These are phyloP conservation scores for Cubamyces sp. DNA, from an alignment of 768 basidiomycete genomes.

Conservation along the genomic window DNA sequence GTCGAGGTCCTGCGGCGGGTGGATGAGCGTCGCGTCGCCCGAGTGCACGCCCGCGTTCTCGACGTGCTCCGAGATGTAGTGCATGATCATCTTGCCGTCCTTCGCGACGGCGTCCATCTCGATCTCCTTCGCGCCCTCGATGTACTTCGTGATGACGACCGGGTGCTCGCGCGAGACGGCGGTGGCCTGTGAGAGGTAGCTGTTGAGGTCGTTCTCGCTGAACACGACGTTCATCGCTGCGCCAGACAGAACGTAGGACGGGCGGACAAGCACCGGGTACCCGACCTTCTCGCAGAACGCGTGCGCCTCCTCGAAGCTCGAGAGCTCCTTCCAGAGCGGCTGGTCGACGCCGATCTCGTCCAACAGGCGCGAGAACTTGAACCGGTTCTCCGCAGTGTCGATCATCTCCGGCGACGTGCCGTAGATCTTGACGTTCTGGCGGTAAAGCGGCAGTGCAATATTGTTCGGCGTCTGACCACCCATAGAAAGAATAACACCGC, in stretches of 20 bases:
- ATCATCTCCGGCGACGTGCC: conserved; percentile 99
- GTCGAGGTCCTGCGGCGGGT: conserved; percentile 97
- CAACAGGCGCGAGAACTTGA: conserved; percentile 97
- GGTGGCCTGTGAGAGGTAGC: conserved; percentile 92
- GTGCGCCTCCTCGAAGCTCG: conserved; percentile 85
- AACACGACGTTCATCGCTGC: conserved; percentile 99
- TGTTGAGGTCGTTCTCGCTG: conserved; percentile 85
- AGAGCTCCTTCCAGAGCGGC: conserved; percentile 95
- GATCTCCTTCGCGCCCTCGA: conserved; percentile 99
- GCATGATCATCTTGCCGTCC: conserved; percentile 98
- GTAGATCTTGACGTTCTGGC: conserved; percentile 98
- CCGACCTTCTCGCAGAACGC: conserved; percentile 92
- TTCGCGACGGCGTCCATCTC: conserved; percentile 99
- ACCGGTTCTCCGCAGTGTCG: conserved; percentile 97
- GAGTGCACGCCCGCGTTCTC: conserved; percentile 99
- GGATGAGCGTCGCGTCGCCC: conserved; percentile 96
- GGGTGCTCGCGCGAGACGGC: conserved; percentile 96
- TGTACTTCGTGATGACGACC: conserved; percentile 98
- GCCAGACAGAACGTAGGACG: conserved; percentile 98
- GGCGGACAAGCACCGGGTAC: conserved; percentile 95
- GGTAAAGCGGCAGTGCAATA: conserved; percentile 92
- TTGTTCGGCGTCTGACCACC: conserved; percentile 99
- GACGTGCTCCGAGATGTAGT: conserved; percentile 99
- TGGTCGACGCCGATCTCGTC: conserved; percentile 99
- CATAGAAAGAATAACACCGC: conserved; percentile 96